Evolutionary conservation across 164 flowering plant species (phyloP), one percentile per base, ranked within the genome.

Genomic region (Liquidambar formosana): DNA sequence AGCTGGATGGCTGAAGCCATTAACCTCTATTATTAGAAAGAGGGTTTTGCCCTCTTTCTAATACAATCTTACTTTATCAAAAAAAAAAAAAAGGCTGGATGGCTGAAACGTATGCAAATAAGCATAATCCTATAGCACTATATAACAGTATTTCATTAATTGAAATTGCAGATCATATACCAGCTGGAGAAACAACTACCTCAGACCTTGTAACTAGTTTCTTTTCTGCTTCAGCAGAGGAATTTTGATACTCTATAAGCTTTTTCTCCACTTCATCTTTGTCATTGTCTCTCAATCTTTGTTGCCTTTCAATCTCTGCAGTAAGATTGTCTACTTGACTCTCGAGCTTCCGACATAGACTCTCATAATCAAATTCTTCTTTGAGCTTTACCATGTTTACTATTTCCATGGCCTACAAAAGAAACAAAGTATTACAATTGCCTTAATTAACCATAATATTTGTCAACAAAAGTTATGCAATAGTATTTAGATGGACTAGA

Each of bases 301-400:
- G 81, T 22, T 83, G 86, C 79, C 88, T 86, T 71, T 94, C 98
- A 54, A 82, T 68, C 74, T 92, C 94, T 75, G 81, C 86, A 52
- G 86, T 89, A 47, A 91, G 97, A 71, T 77, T 74, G 64, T 94
- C 94, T 49, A 92, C 81, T 68, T 88, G 89, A 65, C 63, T 78
- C 79, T 90, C 90, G 67, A 94, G 97, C 78, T 86, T 87, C 65
- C 94, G 83, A 62, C 93, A 91, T 52, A 86, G 73, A 80, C 90
- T 89, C 80, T 94, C 93, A 77, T 91, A 94, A 66, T 94, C 97
- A 79, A 87, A 89, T 76, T 94, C 97, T 80, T 91, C 98, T 81
- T 84, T 94, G 52, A 91, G 86, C 78, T 91, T 94, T 57, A 91
- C 65, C 76, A 80, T 77, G 74, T 94, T 94, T 10, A 86, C 87